Conservation (phyloP, 1,284 basidiomycete species). For the Bjerkandera adusta region DNA sequence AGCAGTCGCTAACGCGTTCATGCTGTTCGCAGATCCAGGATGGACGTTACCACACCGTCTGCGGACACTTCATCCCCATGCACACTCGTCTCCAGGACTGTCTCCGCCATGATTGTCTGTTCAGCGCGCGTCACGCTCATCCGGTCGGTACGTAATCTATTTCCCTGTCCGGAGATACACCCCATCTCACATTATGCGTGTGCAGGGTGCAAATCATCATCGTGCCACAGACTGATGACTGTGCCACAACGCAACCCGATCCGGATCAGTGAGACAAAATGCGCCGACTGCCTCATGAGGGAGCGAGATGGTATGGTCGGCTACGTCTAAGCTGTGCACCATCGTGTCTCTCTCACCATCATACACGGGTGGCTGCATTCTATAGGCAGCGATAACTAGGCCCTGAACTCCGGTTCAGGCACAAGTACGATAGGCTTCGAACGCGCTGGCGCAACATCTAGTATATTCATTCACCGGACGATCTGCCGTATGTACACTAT, state of each 20-base stretch:
- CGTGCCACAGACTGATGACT: constrained; percentile 67
- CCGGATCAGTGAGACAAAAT: constrained; percentile 59
- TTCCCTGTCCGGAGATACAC: not conserved
- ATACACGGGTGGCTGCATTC: too few species aligned
- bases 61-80: constrained; percentile 77
- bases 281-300: constrained; percentile 51
- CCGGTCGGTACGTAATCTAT: constrained; percentile 39
- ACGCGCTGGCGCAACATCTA: too few species aligned
- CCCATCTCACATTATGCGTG: constrained; percentile 23
- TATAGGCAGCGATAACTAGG: not conserved
- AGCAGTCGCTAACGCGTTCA: constrained; percentile 15
- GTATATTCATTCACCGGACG: too few species aligned
- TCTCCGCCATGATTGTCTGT: constrained; percentile 58
- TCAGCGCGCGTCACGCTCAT: constrained; percentile 66
- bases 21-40: constrained; percentile 35
- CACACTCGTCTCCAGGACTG: constrained; percentile 71
- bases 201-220: constrained; percentile 46
- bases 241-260: constrained; percentile 72
- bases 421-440: too few species aligned
- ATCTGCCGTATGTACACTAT: too few species aligned
- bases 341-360: constrained; percentile 2
- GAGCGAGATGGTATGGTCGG: constrained; percentile 36
- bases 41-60: constrained; percentile 69
- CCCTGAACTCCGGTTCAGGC: too few species aligned
- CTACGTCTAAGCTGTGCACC: constrained; percentile 12